Conservation (phyloP, 1,284 basidiomycete genomes). For the Ustilago crameri region DNA sequence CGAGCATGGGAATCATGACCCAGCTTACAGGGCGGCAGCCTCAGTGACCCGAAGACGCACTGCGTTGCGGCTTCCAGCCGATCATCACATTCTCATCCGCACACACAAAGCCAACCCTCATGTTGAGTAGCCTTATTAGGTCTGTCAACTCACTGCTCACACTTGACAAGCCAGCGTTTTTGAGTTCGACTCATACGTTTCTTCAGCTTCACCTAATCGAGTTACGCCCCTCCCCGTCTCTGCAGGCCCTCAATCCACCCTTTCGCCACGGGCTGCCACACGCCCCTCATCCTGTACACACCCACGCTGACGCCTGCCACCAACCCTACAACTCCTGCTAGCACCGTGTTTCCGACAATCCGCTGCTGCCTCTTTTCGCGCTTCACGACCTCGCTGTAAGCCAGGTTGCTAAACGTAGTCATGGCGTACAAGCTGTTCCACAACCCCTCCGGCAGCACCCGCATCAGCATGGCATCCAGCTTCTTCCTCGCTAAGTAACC, state of each 20-base stretch:
- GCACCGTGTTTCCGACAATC: slow-evolving; percentile 23
- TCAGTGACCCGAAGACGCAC: too few relatives aligned
- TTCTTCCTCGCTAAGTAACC: slow-evolving; percentile 82
- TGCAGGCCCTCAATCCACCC: slow-evolving; percentile 13
- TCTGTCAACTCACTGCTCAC: too few relatives aligned
- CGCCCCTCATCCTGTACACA: slow-evolving; percentile 19
- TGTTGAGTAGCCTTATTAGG: too few relatives aligned
- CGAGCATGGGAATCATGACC: too few relatives aligned
- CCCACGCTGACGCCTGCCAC: slow-evolving; percentile 15
- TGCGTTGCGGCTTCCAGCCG: too few relatives aligned
- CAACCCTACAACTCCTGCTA: slow-evolving; percentile 4
- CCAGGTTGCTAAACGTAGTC: slow-evolving; percentile 96
- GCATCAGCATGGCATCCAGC: slow-evolving; percentile 76
- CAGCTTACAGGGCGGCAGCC: too few relatives aligned
- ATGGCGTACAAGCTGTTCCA: slow-evolving; percentile 96
- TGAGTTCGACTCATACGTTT: too few relatives aligned
- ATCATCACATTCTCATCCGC: too few relatives aligned
- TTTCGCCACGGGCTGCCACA: slow-evolving; percentile 32
- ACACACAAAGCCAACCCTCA: too few relatives aligned
- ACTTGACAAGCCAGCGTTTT: too few relatives aligned
- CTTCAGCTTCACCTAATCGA: too few relatives aligned
- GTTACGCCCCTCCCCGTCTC: too few relatives aligned
- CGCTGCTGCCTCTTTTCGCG: slow-evolving; percentile 75
- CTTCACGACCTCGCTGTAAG: slow-evolving; percentile 79
- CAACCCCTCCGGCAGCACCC: slow-evolving; percentile 77